Evolutionary conservation across 2,329 filamentous ascomycete species (phyloP).

Genomic region (Dothistroma pini): DNA sequence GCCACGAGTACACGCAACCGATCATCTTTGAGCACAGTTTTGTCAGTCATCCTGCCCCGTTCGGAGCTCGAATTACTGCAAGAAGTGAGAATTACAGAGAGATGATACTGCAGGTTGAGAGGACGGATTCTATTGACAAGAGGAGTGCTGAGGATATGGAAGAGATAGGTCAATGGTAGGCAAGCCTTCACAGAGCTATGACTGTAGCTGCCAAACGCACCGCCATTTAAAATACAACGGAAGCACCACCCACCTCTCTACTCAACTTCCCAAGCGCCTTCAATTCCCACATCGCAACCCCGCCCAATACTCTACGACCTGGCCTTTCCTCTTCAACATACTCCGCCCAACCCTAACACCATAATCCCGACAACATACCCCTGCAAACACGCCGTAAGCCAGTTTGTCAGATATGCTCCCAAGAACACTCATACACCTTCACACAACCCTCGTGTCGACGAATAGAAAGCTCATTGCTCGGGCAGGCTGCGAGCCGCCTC

Average conservation of each 20-base stretch:
- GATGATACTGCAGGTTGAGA: slow-evolving; percentile 15
- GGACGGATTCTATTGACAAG: slow-evolving; percentile 11
- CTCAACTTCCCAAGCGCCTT: no score
- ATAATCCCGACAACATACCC: neutral
- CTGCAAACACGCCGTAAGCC: slow-evolving; percentile 4
- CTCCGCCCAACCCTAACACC: neutral
- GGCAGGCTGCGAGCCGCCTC: slow-evolving; percentile 3
- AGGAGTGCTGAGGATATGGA: slow-evolving; percentile 16
- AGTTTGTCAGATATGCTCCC: slow-evolving; percentile 5
- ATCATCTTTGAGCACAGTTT: slow-evolving; percentile 15
- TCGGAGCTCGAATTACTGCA: slow-evolving; percentile 12
- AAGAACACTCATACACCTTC: slow-evolving; percentile 6
- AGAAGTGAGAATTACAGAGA: slow-evolving; percentile 12
- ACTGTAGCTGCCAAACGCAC: no score
- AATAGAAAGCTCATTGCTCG: slow-evolving; percentile 8
- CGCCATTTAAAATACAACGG: no score
- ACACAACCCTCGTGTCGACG: slow-evolving; percentile 1
- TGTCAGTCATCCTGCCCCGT: slow-evolving; percentile 17
- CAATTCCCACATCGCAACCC: no score
- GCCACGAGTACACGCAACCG: slow-evolving; percentile 5
- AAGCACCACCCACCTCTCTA: no score
- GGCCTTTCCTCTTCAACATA: neutral
- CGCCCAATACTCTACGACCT: neutral
- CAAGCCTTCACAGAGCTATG: neutral
- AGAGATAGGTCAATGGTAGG: neutral